phyloP scores from a whole-genome alignment of 805 yeast genomes.

The Lipomyces lipofer region DNA sequence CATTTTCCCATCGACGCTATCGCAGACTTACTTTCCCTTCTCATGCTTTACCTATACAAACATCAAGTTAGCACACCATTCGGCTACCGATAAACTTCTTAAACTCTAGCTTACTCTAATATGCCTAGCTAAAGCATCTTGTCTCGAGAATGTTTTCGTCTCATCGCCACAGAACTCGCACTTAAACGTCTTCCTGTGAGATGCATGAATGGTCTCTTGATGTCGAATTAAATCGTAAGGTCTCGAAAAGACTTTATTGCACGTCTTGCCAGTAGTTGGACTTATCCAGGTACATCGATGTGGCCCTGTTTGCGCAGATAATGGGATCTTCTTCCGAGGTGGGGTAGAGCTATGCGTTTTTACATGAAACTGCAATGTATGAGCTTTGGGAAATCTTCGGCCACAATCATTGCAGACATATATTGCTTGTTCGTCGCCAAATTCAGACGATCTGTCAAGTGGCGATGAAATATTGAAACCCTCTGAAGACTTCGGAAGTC shows the following conservation, averaged over 20 bases:
- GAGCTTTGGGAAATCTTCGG: slow-evolving; percentile 13
- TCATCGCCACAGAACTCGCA: slow-evolving; percentile 83
- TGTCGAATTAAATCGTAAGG: slow-evolving; percentile 94
- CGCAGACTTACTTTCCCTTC: slow-evolving; percentile 26
- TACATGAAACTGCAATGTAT: slow-evolving; percentile 16
- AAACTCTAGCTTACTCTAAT: slow-evolving; percentile 74
- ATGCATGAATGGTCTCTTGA: slow-evolving; percentile 93
- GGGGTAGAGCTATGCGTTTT: slow-evolving; percentile 19
- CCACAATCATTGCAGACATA: slow-evolving; percentile 23
- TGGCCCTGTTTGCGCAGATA: slow-evolving; percentile 30
- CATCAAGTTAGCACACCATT: too few relatives aligned
- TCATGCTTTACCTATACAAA: slow-evolving; percentile 24
- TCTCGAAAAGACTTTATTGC: slow-evolving; percentile 82
- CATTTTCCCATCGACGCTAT: too few relatives aligned
- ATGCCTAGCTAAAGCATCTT: slow-evolving; percentile 93
- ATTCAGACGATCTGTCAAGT: background rate
- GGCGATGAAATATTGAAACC: slow-evolving; percentile 8
- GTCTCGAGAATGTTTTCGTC: slow-evolving; percentile 83
- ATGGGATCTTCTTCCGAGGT: slow-evolving; percentile 28
- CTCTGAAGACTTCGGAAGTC: too few relatives aligned
- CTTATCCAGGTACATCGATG: slow-evolving; percentile 60
- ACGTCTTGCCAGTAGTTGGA: slow-evolving; percentile 61
- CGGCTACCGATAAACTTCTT: too few relatives aligned
- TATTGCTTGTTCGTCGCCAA: slow-evolving; percentile 10
- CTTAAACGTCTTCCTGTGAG: slow-evolving; percentile 78